Evolutionary conservation across 2,329 filamentous ascomycete genomes (phyloP).

Genomic region (Stagonosporopsis tanaceti): DNA sequence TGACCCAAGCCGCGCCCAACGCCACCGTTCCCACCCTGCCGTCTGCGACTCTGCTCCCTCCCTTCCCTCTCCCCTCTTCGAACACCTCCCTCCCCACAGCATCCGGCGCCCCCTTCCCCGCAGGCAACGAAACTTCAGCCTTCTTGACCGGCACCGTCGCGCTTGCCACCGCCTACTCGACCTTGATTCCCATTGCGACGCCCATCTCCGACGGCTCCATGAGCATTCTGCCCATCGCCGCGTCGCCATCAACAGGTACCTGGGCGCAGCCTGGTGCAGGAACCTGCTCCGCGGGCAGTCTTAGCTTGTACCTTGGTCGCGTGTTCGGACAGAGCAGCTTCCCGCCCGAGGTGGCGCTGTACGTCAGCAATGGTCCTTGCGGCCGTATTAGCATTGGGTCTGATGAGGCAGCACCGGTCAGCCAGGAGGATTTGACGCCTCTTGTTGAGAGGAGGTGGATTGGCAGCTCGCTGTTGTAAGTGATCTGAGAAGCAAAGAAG

Average conservation of each 20-base stretch:
- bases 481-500: neutral
- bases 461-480: neutral
- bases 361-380: constrained; percentile 36
- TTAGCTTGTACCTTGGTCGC: constrained; percentile 29
- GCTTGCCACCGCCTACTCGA: neutral
- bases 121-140: constrained; percentile 8
- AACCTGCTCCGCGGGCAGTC: constrained; percentile 18
- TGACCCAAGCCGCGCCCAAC: constrained; percentile 25
- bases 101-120: constrained; percentile 10
- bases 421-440: neutral
- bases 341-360: constrained; percentile 23
- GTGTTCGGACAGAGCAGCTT: constrained; percentile 29
- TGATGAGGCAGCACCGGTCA: neutral
- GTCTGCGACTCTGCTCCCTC: constrained; percentile 5
- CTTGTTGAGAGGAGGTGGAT: neutral
- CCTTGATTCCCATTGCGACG: constrained; percentile 11
- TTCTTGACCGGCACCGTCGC: constrained; percentile 12
- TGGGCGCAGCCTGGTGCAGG: neutral
- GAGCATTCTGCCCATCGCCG: constrained; percentile 14
- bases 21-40: constrained; percentile 11
- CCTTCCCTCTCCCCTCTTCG: constrained; percentile 14
- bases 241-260: constrained; percentile 7
- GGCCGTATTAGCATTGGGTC: constrained; percentile 25
- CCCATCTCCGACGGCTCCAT: constrained; percentile 2
- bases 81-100: constrained; percentile 8